Conservation (phyloP, 768 basidiomycete species). For the Phaeolepiota aurea region DNA sequence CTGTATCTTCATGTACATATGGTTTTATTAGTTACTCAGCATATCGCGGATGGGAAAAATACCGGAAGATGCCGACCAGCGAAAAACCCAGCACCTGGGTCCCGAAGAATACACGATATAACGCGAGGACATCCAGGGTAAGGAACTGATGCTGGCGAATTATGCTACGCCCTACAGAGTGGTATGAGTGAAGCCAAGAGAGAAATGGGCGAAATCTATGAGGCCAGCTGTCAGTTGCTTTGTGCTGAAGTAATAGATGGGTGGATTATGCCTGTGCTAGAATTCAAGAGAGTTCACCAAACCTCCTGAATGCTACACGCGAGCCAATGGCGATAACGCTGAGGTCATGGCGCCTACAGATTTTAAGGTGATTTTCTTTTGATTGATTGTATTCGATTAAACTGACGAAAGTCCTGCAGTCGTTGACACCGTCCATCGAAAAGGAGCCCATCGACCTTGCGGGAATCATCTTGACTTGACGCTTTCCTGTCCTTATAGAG, state of each 20-base stretch:
- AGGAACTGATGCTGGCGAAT: too few relatives aligned
- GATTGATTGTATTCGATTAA: not conserved
- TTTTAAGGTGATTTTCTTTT: slow-evolving; percentile 44
- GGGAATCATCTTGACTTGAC: slow-evolving; percentile 78
- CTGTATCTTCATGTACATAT: too few relatives aligned
- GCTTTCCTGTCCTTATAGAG: slow-evolving; percentile 94
- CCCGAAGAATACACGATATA: too few relatives aligned
- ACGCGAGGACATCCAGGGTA: too few relatives aligned
- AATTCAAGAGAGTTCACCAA: slow-evolving; percentile 47
- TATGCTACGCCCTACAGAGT: slow-evolving; percentile 68
- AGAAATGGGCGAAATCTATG: slow-evolving; percentile 53
- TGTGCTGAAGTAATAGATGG: slow-evolving; percentile 56
- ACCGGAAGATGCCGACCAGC: too few relatives aligned
- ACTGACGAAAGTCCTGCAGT: slow-evolving; percentile 24
- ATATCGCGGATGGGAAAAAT: too few relatives aligned
- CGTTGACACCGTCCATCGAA: slow-evolving; percentile 89
- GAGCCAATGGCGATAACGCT: slow-evolving; percentile 22
- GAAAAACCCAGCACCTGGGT: too few relatives aligned
- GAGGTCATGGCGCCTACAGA: slow-evolving; percentile 33
- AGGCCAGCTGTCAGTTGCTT: slow-evolving; percentile 54
- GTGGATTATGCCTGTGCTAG: slow-evolving; percentile 74
- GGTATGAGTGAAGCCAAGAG: slow-evolving; percentile 76
- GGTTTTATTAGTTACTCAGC: too few relatives aligned
- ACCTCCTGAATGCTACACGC: slow-evolving; percentile 36
- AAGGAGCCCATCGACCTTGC: slow-evolving; percentile 92